phyloP scores from a whole-genome alignment of 176 grass and related monocot species.

The Cymbopogon citratus region DNA sequence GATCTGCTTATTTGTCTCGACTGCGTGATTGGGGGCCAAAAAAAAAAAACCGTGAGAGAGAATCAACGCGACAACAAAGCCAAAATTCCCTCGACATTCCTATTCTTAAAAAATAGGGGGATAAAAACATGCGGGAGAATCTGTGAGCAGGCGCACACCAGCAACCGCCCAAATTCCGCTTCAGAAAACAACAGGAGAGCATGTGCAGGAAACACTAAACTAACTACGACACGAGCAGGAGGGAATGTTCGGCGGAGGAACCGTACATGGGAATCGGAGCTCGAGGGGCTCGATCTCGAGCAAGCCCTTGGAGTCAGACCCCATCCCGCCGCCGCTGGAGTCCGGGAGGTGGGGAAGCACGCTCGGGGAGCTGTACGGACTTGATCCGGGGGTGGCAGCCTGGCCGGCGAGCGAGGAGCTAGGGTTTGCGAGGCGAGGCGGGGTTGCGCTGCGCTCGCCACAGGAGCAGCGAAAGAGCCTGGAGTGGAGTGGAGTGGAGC shows the following conservation, averaged over 20 bases:
- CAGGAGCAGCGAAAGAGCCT: background rate
- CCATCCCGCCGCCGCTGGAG: conserved; percentile 34
- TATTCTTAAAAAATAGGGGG: background rate
- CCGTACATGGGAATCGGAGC: conserved; percentile 67
- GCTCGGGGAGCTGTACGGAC: background rate
- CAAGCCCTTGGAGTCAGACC: conserved; percentile 40
- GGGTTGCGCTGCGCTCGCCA: background rate
- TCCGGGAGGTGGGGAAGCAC: background rate
- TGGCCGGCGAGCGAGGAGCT: background rate
- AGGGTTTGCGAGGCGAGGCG: conserved; percentile 30
- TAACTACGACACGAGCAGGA: background rate
- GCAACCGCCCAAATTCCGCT: background rate
- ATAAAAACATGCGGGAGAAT: background rate
- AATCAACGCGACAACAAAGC: conserved; percentile 12
- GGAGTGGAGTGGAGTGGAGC: background rate
- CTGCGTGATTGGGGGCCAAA: conserved; percentile 25
- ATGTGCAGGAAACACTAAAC: conserved; percentile 1
- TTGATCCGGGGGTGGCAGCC: conserved; percentile 3
- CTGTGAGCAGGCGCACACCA: conserved; percentile 7
- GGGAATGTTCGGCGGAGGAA: background rate
- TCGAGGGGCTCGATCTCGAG: conserved; percentile 72
- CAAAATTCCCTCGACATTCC: background rate
- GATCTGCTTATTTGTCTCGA: conserved; percentile 90
- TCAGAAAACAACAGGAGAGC: background rate
- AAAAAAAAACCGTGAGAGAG: background rate